Evolutionary conservation across 441 rosid genomes (phyloP), one percentile per base, ranked within the genome.

Genomic region (Erodium chrysanthum): DNA sequence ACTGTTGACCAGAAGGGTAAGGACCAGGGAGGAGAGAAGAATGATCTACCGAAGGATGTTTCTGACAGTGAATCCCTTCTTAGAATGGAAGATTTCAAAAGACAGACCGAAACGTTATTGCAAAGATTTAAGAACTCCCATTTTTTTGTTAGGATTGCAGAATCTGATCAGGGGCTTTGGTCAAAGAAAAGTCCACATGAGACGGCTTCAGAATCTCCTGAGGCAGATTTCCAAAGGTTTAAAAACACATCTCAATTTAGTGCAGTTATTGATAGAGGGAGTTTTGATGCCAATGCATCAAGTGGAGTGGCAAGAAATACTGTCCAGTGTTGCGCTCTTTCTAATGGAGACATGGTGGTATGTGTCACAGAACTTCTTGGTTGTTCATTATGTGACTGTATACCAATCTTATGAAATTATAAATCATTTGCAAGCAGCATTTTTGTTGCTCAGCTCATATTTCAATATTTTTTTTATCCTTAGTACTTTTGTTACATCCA

Each of bases 331-430:
- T 84, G 77, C 72, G 81, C 95, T 68, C 92, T 95, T 74, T 76
- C 91, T 65, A 92, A 85, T 84, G 99, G 98, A 78, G 96, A 92
- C 80, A 73, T 95, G 81, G 97, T 86, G 98, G 99, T 95, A 88
- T 82, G 95, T 75, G 71, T 72, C 73, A 33, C 50, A 50, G 56
- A 70, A 73, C 73, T 75, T 66, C 69, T 59, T 44, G 46, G 62
- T 46, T 74, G 33, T 78, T 70, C 50, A 42, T 67, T 17, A 66
- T 64, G 37, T 9, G 11, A n/a, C 40, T 33, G 40, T 9, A 33
- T 33, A 33, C 7, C 6, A 33, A 33, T 33, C 9, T 33, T 33
- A 5, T 7, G 40, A 33, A 33, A 33, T 5, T 33, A 33, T 33
- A 33, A 33, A 33, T 7, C 40, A 33, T 33, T 33, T 33, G 40